These are phyloP conservation scores for Yarrowia bubula DNA, from an alignment of 805 yeast species.

Conservation along the genomic window DNA sequence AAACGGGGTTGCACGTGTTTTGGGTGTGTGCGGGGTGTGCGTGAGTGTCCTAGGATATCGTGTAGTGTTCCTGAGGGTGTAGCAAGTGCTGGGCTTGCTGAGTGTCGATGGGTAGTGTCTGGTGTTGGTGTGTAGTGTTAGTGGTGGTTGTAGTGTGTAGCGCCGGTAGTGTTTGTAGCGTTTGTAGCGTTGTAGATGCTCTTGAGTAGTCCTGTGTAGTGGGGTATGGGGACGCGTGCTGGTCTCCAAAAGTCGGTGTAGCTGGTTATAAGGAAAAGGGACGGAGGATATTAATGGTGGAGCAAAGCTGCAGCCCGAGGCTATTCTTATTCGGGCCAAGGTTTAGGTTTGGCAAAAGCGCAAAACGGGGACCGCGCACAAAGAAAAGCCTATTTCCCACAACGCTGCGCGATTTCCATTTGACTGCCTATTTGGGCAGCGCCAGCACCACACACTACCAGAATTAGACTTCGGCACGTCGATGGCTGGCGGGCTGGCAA, in stretches of 20 bases:
- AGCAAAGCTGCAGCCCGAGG: conserved; percentile 19
- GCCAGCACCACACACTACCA: neutral
- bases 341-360: neutral
- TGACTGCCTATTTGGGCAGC: conserved; percentile 5
- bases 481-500: conserved; percentile 15
- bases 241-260: neutral
- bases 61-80: no score
- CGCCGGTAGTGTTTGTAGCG: no score
- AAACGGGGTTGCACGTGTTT: no score
- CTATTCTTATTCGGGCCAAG: neutral
- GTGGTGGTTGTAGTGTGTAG: no score
- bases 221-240: no score
- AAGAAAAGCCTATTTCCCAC: conserved; percentile 11
- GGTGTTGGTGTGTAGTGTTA: no score
- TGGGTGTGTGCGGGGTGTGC: no score
- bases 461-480: neutral
- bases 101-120: no score
- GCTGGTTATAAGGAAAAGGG: conserved; percentile 15
- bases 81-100: no score
- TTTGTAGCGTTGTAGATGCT: no score
- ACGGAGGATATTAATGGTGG: conserved; percentile 17
- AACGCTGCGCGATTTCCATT: conserved; percentile 23
- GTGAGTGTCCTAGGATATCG: no score
- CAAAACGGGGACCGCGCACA: neutral
- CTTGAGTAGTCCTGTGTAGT: no score